phyloP scores from a whole-genome alignment of 306 rosid species.

The Trifolium subterraneum region DNA sequence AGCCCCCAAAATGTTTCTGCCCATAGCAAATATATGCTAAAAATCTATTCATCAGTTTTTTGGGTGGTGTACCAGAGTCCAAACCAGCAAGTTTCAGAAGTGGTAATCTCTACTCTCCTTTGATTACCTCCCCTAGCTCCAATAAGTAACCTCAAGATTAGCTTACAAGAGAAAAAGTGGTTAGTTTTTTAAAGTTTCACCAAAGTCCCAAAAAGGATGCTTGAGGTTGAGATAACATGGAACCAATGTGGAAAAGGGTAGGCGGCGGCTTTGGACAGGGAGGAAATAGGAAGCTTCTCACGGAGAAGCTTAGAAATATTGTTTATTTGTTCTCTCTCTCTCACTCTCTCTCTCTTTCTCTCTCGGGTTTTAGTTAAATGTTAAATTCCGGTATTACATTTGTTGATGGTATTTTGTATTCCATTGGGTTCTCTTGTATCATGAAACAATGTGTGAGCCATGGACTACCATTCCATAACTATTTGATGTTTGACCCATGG shows the following conservation, averaged over 20 bases:
- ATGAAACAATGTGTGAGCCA: slow-evolving; percentile 19
- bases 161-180: too few relatives aligned
- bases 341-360: background rate
- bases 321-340: background rate
- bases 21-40: slow-evolving; percentile 1
- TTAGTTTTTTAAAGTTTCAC: too few relatives aligned
- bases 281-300: background rate
- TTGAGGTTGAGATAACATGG: too few relatives aligned
- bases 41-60: background rate
- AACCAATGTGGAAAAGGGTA: too few relatives aligned
- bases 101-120: background rate
- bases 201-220: too few relatives aligned
- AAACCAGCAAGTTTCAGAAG: background rate
- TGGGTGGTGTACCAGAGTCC: background rate
- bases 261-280: background rate
- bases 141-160: too few relatives aligned
- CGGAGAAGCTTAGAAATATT: background rate
- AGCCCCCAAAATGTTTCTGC: background rate
- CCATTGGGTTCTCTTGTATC: slow-evolving; percentile 6
- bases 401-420: background rate
- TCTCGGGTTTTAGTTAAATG: background rate
- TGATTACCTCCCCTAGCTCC: background rate
- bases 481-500: slow-evolving; percentile 16
- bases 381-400: background rate
- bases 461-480: slow-evolving; percentile 1